Base-by-base conservation (phyloP, 106 monocot genomes). In the Cymbidium sinense region DNA sequence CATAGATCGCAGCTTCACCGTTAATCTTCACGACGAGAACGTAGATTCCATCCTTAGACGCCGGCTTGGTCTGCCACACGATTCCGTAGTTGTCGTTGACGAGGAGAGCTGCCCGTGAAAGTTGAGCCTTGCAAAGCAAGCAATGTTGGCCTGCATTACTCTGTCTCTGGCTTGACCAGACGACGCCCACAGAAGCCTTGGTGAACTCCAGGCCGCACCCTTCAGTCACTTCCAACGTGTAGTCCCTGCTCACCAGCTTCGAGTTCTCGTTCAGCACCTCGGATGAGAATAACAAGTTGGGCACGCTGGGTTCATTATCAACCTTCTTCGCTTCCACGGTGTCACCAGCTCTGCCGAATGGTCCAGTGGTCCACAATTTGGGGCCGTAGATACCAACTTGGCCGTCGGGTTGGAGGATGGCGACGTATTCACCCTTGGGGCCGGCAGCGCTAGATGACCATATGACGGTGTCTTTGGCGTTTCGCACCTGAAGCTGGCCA, bases 191-290 rank as follows among this genome's bases (percentile, higher is more conserved):
- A 13, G 69, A 7, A 23, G 69, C 28, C 69, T 69, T 69, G 34
- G 69, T 69, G 12, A 69, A 69, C 4, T 17, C 31, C 33, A 34
- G 18, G 3, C 1, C 17, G 13, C 69, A 69, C 12, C 11, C 33
- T 28, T 29, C 3, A 13, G 31, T 34, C 33, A 69, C 69, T 18
- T 13, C 69, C 4, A 69, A 69, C 4, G 69, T 4, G 69, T 69
- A 69, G 69, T 69, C 69, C n/a, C 69, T 69, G 69, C 33, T 69
- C 34, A 18, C 69, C 29, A 69, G 69, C 69, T 33, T 34, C 34
- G 29, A 29, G 12, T 17, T 10, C 34, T 33, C 34, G 31, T 69
- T 34, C 29, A 69, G 18, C 34, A 69, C 34, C 15, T 31, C 17
- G 31, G 69, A 34, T 2, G 69, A 69, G 17, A 69, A 69, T 13